Base-by-base conservation (phyloP, 768 basidiomycete species). In the Boletus rubroflammeus region DNA sequence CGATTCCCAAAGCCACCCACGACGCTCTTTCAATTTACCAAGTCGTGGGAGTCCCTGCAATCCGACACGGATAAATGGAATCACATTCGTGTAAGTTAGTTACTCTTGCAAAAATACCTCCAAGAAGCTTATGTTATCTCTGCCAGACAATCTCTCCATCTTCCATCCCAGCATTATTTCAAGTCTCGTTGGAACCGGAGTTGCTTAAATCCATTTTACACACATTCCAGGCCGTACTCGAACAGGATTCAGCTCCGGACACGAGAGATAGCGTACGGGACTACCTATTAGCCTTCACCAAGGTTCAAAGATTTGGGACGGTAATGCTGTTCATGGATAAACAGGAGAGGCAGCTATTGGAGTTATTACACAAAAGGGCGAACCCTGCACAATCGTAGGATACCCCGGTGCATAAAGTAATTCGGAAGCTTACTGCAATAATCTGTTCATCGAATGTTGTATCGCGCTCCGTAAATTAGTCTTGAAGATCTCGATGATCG, bases 141-240 rank as follows among this genome's bases (percentile, higher is more conserved):
- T 31, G 36, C 15, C 59, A 90, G 85, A 75, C 73, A 32, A 76
- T 90, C 41, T 71, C 79, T 0, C 81, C 89, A 0, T 44, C 73
- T 8, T 71, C 73, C 17, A 67, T 92, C 26, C 86, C 88, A 1
- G 59, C 74, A 2, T 68, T 93, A 36, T 90, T 88, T 70, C 78
- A 85, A 61, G 81, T 76, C 0, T 88, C 88, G 0, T 75, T 93
- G 31, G 90, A 92, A 41, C 80, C 90, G 0, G 62, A 75, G 1
- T 62, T 88, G 26, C 77, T 93, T 17, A 73, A 75, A 3, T 80
- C 81, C 1, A 73, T 91, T 21, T 65, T 91, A 25, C 70, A 75
- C 28, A 78, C 77, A 3, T 81, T 90, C 58, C 66, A 63, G 8
- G 61, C 62, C 68, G 11, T 66, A 76, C 52, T 58, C 53, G 41